These are phyloP conservation scores for Crithidia sp. DNA, from an alignment of 208 protist genomes.

Conservation along the genomic window DNA sequence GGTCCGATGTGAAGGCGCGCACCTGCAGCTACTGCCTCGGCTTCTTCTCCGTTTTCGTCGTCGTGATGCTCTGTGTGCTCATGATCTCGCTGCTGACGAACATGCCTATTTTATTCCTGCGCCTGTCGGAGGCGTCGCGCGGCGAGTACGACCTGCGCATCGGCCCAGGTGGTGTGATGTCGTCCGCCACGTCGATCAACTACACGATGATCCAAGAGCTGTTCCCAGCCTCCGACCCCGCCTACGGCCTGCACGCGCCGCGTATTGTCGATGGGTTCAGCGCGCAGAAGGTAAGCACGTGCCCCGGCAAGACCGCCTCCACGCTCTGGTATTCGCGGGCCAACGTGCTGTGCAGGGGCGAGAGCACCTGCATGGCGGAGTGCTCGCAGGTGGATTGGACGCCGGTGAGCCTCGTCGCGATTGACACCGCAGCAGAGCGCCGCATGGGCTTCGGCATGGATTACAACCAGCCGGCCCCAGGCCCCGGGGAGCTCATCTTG, in stretches of 20 bases:
- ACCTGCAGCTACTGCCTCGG: conserved; percentile 70
- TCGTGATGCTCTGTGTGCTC: conserved; percentile 68
- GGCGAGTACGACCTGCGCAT: conserved; percentile 64
- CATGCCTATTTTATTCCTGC: conserved; percentile 73
- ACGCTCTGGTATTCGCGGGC: conserved; percentile 18
- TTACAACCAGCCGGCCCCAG: conserved; percentile 7
- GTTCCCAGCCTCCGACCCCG: conserved; percentile 14
- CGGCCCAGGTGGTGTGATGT: conserved; percentile 39
- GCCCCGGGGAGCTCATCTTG: conserved; percentile 22
- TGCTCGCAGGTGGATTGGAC: conserved; percentile 3
- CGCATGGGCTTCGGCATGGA: conserved; percentile 47
- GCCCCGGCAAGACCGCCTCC: conserved; percentile 13
- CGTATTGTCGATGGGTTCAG: conserved; percentile 29
- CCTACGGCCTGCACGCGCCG: conserved; percentile 38
- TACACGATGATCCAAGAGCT: conserved; percentile 45
- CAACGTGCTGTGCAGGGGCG: conserved; percentile 3
- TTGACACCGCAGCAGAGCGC: conserved; percentile 35
- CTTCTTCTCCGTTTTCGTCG: conserved; percentile 68
- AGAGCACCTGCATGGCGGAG: conserved; percentile 13
- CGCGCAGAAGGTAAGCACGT: conserved; percentile 3
- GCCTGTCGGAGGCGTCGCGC: conserved; percentile 46
- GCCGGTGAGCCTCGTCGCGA: conserved; percentile 7
- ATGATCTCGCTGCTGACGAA: conserved; percentile 66
- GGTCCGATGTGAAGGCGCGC: conserved; percentile 41
- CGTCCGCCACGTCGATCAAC: conserved; percentile 44